Conservation (phyloP, 2,329 filamentous ascomycete species). For the Calonectria ilicicola region DNA sequence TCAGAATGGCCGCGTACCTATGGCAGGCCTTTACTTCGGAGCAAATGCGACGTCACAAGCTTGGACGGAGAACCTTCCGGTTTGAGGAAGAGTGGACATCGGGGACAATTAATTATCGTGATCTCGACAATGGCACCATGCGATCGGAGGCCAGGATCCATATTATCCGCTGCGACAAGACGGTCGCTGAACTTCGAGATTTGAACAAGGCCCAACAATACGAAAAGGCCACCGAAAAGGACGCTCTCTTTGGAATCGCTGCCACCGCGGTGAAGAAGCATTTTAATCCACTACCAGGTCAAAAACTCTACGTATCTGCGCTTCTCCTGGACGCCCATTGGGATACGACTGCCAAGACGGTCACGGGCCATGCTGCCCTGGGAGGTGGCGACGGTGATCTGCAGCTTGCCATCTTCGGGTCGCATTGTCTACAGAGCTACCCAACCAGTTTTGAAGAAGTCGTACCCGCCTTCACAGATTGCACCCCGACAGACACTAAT, state of each 20-base stretch:
- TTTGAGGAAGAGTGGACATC: conserved; percentile 96
- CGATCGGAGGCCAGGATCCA: conserved; percentile 93
- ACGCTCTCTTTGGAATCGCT: conserved; percentile 82
- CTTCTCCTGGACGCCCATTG: conserved; percentile 90
- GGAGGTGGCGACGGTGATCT: conserved; percentile 80
- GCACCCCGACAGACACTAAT: conserved; percentile 85
- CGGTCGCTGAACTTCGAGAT: conserved; percentile 84
- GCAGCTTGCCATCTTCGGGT: conserved; percentile 90
- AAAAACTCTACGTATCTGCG: conserved; percentile 89
- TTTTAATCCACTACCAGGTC: conserved; percentile 79
- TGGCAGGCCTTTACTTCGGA: conserved; percentile 98
- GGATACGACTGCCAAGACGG: conserved; percentile 77
- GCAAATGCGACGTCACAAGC: conserved; percentile 91
- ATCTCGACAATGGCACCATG: conserved; percentile 78
- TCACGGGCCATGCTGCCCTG: conserved; percentile 86
- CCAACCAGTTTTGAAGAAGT: conserved; percentile 91
- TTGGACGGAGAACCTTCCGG: conserved; percentile 87
- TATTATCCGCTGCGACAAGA: conserved; percentile 84
- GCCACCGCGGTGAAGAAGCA: conserved; percentile 81
- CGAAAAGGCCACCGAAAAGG: conserved; percentile 73
- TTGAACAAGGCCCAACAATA: conserved; percentile 85
- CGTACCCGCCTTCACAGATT: conserved; percentile 88
- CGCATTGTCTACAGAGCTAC: conserved; percentile 91
- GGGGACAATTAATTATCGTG: conserved; percentile 82
- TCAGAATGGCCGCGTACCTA: conserved; percentile 93